Percentiles rank a stretch among this genome's conserved stretches.
Conservation (phyloP, 179 eudicot genomes). For the Drosera spatulata region DNA sequence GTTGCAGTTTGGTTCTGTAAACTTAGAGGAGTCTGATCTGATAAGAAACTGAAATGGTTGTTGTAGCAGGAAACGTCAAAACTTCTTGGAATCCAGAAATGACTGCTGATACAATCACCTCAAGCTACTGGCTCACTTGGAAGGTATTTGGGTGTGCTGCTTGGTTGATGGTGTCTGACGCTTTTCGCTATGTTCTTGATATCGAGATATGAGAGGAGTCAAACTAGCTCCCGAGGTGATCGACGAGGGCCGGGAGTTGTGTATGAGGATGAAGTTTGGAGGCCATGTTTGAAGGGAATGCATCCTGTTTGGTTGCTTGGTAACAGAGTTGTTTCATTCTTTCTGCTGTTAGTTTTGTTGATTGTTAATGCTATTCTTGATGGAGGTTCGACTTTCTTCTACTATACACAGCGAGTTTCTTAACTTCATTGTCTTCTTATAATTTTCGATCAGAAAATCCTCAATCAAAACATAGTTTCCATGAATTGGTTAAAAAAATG, state of each 20-base stretch:
- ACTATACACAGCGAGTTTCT: constrained; percentile 58
- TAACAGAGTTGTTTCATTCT: constrained; percentile 46
- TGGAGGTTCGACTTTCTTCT: constrained; percentile 45
- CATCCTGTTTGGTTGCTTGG: constrained; percentile 79
- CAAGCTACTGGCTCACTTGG: constrained; percentile 88
- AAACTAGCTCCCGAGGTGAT: constrained; percentile 12
- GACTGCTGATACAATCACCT: constrained; percentile 34
- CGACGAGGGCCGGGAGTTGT: constrained; percentile 29
- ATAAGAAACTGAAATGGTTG: constrained; percentile 20
- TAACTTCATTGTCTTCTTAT: too few species aligned
- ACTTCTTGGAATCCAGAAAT: constrained; percentile 43
- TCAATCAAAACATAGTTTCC: too few species aligned
- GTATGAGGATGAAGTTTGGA: constrained; percentile 78
- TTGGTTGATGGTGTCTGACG: constrained; percentile 41
- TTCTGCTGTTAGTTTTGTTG: constrained; percentile 45
- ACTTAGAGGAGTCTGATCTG: background rate
- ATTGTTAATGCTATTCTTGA: constrained; percentile 45
- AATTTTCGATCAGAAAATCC: too few species aligned
- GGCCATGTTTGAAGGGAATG: constrained; percentile 56
- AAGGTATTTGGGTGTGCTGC: constrained; percentile 42
- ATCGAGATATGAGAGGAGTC: constrained; percentile 51
- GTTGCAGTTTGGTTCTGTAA: background rate
- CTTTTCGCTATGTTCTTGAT: constrained; percentile 37
- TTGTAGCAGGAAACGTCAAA: constrained; percentile 30
- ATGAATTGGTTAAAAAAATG: too few species aligned